phyloP scores from a whole-genome alignment of 2,329 filamentous ascomycete species.

The Botryotinia narcissicola region DNA sequence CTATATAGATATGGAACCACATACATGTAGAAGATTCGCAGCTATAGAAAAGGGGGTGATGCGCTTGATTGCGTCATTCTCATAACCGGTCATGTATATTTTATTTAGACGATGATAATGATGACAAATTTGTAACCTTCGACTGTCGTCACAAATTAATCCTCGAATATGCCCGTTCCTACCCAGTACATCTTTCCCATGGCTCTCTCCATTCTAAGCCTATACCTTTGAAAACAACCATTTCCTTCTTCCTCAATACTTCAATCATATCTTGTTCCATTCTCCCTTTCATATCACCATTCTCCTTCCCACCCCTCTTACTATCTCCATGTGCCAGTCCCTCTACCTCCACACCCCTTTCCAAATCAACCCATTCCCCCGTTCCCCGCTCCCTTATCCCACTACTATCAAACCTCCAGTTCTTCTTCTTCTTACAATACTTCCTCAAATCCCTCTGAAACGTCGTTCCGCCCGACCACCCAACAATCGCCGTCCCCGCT shows the following conservation, averaged over 20 bases:
- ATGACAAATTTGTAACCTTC: background rate
- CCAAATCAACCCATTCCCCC: slow-evolving; percentile 57
- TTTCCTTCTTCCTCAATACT: slow-evolving; percentile 63
- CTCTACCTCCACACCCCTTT: slow-evolving; percentile 48
- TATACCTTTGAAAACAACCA: slow-evolving; percentile 74
- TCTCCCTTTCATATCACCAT: background rate
- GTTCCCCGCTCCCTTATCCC: slow-evolving; percentile 79
- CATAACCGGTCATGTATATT: background rate
- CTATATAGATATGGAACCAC: background rate
- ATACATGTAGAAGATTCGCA: background rate
- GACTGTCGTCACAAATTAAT: background rate
- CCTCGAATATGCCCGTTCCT: background rate
- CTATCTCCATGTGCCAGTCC: fast-evolving
- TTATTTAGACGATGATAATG: background rate
- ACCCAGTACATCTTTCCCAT: slow-evolving; percentile 55
- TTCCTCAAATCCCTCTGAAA: slow-evolving; percentile 83
- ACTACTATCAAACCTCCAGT: slow-evolving; percentile 88
- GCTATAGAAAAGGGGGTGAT: background rate
- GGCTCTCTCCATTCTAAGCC: slow-evolving; percentile 65
- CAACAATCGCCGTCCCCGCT: slow-evolving; percentile 80
- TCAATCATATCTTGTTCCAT: background rate
- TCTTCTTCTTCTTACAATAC: slow-evolving; percentile 70
- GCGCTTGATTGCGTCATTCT: background rate
- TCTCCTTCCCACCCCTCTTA: slow-evolving; percentile 40
- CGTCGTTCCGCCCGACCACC: slow-evolving; percentile 86